Conservation (phyloP, 352 stramenopile genomes). For the Phytopythium vexans region DNA sequence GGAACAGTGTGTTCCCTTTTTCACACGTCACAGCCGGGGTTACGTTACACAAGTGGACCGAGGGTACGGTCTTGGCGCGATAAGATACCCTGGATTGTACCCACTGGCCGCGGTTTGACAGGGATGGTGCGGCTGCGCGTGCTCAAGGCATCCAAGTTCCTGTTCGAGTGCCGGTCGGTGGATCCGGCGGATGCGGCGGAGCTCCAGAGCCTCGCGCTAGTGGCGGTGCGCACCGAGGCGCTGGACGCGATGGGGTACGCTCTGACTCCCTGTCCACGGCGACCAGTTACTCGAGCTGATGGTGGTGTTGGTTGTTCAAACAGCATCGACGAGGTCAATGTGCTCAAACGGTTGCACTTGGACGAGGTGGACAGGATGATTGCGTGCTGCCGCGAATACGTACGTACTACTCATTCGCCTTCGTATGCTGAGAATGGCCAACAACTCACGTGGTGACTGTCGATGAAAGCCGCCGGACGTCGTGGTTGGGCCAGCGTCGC, state of each 20-base stretch:
- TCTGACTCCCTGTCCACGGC: background rate
- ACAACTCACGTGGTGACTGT: background rate
- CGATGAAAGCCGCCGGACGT: constrained; percentile 43
- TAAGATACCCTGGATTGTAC: too few species aligned
- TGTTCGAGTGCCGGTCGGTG: constrained; percentile 54
- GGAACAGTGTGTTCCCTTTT: too few species aligned
- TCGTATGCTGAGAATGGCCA: background rate
- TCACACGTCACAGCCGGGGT: too few species aligned
- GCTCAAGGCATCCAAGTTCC: constrained; percentile 62
- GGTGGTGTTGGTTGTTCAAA: background rate
- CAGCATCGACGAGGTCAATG: constrained; percentile 41
- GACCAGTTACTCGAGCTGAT: background rate
- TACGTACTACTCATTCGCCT: constrained; percentile 11
- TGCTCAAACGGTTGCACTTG: constrained; percentile 60
- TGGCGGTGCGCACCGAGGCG: constrained; percentile 25
- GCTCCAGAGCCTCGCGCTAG: constrained; percentile 15
- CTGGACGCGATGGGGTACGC: constrained; percentile 41
- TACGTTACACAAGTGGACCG: too few species aligned
- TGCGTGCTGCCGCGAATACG: constrained; percentile 40
- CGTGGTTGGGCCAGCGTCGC: constrained; percentile 26
- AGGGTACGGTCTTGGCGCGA: too few species aligned
- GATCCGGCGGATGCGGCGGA: constrained; percentile 1
- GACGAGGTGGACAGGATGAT: constrained; percentile 58
- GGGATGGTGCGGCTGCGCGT: constrained; percentile 46
- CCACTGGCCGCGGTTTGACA: too few species aligned